phyloP scores from a whole-genome alignment of 148 eudicot genomes.

The Fagopyrum esculentum region DNA sequence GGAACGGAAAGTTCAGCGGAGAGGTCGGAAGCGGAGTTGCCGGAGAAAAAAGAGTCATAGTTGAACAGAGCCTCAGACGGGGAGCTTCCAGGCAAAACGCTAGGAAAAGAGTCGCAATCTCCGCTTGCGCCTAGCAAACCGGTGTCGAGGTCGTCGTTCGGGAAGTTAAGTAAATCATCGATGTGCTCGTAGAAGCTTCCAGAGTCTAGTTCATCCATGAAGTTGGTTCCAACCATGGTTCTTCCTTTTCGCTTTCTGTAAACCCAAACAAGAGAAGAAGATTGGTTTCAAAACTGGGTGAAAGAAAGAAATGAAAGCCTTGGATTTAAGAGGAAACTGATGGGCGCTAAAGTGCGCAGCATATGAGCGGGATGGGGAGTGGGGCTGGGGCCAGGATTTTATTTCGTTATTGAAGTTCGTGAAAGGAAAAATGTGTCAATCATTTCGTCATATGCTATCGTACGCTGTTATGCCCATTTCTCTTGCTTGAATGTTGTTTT shows the following conservation, averaged over 20 bases:
- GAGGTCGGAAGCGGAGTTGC: conserved; percentile 43
- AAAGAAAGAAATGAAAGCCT: background rate
- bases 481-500: background rate
- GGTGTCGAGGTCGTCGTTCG: conserved; percentile 14
- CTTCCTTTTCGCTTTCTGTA: conserved; percentile 7
- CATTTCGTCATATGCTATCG: background rate
- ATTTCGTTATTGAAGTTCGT: conserved; percentile 7
- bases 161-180: conserved; percentile 16
- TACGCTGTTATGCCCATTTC: background rate
- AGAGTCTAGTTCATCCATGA: conserved; percentile 15
- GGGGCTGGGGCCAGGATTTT: background rate
- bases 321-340: background rate
- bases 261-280: background rate
- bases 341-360: conserved; percentile 8
- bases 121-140: conserved; percentile 7
- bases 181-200: conserved; percentile 17
- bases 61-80: conserved; percentile 14
- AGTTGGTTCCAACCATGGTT: conserved; percentile 16
- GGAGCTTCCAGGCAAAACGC: conserved; percentile 38
- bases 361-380: conserved; percentile 1
- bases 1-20: conserved; percentile 77
- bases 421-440: conserved; percentile 5
- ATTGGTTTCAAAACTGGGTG: background rate
- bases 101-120: conserved; percentile 25
- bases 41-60: conserved; percentile 35